Evolutionary conservation across 2,329 filamentous ascomycete genomes (phyloP), one percentile per base, ranked within the genome.

Genomic region (Penicillium aurantiogriseum): DNA sequence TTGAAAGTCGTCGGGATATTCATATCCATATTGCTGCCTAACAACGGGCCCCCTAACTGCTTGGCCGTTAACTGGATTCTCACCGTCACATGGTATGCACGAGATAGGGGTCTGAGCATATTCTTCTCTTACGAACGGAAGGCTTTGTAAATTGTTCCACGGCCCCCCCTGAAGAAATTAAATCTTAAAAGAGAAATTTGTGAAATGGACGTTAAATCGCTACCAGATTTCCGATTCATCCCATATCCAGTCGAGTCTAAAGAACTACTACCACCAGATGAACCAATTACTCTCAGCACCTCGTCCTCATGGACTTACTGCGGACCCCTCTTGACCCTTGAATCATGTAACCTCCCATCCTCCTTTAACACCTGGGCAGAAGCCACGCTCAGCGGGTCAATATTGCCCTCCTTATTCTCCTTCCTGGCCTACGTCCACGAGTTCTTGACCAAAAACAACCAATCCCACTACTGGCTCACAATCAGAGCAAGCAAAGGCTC

Each of bases 401-500:
- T 80, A 0, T 61, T 74, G 1, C 60, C 67, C 1, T 67, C 66
- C 0, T 63, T 82, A 3, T 62, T 76, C 25, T 75, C 78, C 0
- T 77, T 82, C 49, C 67, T 81, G 4, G 51, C 54, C 8, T 80
- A 74, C 60, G 69, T 75, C 35, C 75, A 78, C 42, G 51, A 60
- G 2, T 69, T 80, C 55, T 65, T 81, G 36, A n/a, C 52, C 3
- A 45, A 57, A 4, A 74, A 73, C 33, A 71, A 70, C 4, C 62
- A 79, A 5, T 61, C 69, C 4, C 67, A 80, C 63, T 82, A 81
- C 61, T 80, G 80, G 71, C 62, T 82, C 13, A 81, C 79, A 0
- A 74, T 82, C 52, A 77, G 80, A 45, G 79, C 79, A 48, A 78
- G 77, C 0, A 75, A 67, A 42, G 71, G 77, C 0, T 79, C 76